A percentile compares a stretch with the other conserved stretches of the same genome.
Conservation (phyloP, 805 yeast genomes). For the Schwanniomyces occidentalis region DNA sequence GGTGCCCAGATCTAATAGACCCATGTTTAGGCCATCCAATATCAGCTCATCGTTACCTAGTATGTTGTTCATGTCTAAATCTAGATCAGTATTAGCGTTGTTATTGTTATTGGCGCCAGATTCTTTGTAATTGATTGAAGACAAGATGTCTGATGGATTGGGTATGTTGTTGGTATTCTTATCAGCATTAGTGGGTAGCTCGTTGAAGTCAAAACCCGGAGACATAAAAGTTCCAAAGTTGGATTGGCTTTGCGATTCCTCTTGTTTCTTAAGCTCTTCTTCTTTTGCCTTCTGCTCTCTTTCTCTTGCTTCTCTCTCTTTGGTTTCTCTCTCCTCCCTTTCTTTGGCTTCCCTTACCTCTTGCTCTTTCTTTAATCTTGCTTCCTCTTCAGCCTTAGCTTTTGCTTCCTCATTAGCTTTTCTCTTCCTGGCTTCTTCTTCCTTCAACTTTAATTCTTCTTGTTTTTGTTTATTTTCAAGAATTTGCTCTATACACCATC, state of each 20-base stretch:
- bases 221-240: constrained; percentile 21
- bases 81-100: constrained; percentile 10
- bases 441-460: constrained; percentile 39
- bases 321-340: constrained; percentile 11
- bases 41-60: constrained; percentile 41
- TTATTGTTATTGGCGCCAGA: constrained; percentile 2
- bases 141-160: constrained; percentile 34
- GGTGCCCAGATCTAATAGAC: constrained; percentile 32
- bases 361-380: constrained; percentile 17
- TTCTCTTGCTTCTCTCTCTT: constrained; percentile 11
- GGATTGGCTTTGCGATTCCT: constrained; percentile 5
- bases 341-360: constrained; percentile 15
- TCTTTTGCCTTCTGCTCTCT: constrained; percentile 9
- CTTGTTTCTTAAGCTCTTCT: constrained; percentile 9
- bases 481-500: constrained; percentile 45
- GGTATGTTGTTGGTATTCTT: constrained; percentile 22
- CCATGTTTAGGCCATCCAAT: constrained; percentile 45
- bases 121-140: constrained; percentile 23
- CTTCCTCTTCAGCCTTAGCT: constrained; percentile 14
- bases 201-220: constrained; percentile 29
- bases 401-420: constrained; percentile 16
- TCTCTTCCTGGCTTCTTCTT: constrained; percentile 25
- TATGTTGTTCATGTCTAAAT: constrained; percentile 36
- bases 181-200: constrained; percentile 8
- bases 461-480: constrained; percentile 42